These are phyloP conservation scores for Rhinocladiella similis DNA, from an alignment of 2,329 filamentous ascomycete species.

Conservation along the genomic window DNA sequence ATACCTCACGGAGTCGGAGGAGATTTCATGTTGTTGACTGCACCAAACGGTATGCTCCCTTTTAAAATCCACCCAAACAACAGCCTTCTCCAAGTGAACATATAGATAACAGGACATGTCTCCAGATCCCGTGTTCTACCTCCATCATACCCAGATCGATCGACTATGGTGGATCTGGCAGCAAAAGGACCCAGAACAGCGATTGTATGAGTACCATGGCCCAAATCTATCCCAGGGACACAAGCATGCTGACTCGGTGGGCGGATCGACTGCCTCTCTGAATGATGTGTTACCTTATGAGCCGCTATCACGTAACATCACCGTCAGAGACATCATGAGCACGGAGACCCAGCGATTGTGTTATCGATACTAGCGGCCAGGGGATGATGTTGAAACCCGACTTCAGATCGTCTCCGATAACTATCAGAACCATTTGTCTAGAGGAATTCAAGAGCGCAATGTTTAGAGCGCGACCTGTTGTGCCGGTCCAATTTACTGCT, in stretches of 20 bases:
- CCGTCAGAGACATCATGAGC: slow-evolving; percentile 28
- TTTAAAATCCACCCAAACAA: neutral
- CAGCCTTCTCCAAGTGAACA: neutral
- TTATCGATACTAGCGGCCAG: slow-evolving; percentile 32
- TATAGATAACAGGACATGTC: neutral
- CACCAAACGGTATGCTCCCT: slow-evolving; percentile 2
- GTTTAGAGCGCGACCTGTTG: too few species aligned
- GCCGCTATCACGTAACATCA: slow-evolving; percentile 21
- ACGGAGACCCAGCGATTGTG: slow-evolving; percentile 29
- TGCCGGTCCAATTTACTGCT: too few species aligned
- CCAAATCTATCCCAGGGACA: too few species aligned
- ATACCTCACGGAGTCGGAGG: slow-evolving; percentile 8
- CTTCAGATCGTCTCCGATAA: too few species aligned
- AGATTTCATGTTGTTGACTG: slow-evolving; percentile 4
- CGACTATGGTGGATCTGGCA: slow-evolving; percentile 36
- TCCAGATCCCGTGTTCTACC: slow-evolving; percentile 34
- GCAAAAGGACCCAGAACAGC: slow-evolving; percentile 15
- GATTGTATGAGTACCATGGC: too few species aligned
- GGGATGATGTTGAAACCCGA: too few species aligned
- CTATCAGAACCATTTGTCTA: too few species aligned
- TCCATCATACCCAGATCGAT: slow-evolving; percentile 35
- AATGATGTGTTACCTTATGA: slow-evolving; percentile 27
- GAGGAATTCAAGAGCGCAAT: too few species aligned
- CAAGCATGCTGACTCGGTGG: too few species aligned
- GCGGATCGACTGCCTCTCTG: slow-evolving; percentile 8